phyloP scores from a whole-genome alignment of 2,329 filamentous ascomycete species.

The Fulvia fulva region DNA sequence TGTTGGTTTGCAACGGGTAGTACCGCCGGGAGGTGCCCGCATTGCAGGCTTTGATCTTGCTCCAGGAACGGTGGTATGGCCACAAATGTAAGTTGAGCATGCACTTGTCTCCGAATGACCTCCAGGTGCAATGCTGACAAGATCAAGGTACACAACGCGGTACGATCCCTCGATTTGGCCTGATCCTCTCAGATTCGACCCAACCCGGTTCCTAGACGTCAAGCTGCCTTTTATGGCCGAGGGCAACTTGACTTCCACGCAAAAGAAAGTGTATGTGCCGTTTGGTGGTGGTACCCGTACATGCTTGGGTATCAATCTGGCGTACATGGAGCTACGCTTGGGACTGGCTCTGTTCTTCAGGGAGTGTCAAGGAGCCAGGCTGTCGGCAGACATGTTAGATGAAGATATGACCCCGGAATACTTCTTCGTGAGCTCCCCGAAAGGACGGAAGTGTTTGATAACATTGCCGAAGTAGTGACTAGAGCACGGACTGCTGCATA shows the following conservation, averaged over 20 bases:
- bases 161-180: conserved; percentile 19
- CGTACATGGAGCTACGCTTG: conserved; percentile 21
- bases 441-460: conserved; percentile 14
- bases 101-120: neutral
- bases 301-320: conserved; percentile 19
- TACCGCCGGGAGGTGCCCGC: conserved; percentile 33
- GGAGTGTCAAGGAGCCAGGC: conserved; percentile 17
- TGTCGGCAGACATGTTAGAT: conserved; percentile 14
- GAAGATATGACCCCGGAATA: conserved; percentile 19
- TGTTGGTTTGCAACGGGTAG: conserved; percentile 35
- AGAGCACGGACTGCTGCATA: neutral
- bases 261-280: conserved; percentile 20
- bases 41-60: conserved; percentile 18
- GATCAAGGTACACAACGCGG: conserved; percentile 16
- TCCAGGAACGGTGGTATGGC: conserved; percentile 17
- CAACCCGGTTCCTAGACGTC: conserved; percentile 15
- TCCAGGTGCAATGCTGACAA: neutral
- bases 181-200: conserved; percentile 14
- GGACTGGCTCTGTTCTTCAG: conserved; percentile 23
- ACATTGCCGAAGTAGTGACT: neutral
- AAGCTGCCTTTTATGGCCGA: conserved; percentile 17
- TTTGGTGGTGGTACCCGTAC: conserved; percentile 19
- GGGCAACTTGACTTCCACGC: conserved; percentile 12
- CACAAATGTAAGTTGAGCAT: conserved; percentile 14
- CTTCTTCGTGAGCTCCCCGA: conserved; percentile 19